Evolutionary conservation across 106 monocot species (phyloP).

Genomic region (Phalaenopsis aphrodite): DNA sequence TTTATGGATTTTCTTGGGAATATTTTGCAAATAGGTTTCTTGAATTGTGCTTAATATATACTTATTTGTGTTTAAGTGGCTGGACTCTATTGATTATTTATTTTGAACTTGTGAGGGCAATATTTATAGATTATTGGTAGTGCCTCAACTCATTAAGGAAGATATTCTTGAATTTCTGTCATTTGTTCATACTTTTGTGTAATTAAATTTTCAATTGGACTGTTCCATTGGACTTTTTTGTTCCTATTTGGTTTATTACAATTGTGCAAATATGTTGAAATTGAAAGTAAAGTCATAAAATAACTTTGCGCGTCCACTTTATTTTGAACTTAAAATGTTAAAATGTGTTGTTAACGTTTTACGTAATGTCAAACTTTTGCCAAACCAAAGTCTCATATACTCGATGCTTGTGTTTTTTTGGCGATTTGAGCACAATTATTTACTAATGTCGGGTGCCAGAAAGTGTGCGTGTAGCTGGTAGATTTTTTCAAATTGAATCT

Average conservation of each 20-base stretch:
- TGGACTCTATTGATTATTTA: not conserved
- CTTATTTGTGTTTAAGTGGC: not conserved
- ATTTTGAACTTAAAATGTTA: not conserved
- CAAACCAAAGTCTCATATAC: not conserved
- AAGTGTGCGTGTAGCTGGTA: not conserved
- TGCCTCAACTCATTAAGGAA: not conserved
- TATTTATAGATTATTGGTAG: not conserved
- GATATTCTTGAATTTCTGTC: not conserved
- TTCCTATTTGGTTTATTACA: not conserved
- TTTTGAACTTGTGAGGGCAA: not conserved
- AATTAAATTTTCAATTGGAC: not conserved
- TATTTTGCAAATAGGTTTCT: not conserved
- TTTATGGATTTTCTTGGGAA: not conserved
- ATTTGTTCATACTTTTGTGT: not conserved
- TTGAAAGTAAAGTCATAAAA: not conserved
- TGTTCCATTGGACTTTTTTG: not conserved
- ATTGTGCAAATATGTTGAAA: not conserved
- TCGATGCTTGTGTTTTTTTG: not conserved
- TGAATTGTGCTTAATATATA: not conserved
- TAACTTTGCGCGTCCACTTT: not conserved
- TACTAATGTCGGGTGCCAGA: not conserved
- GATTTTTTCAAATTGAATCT: not conserved
- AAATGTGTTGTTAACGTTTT: not conserved
- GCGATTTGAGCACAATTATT: not conserved
- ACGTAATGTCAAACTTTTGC: not conserved